Percentiles rank a stretch among this genome's conserved stretches.
Evolutionary conservation across 140 eudicot genomes (phyloP).

Genomic region (Bidens hawaiensis): DNA sequence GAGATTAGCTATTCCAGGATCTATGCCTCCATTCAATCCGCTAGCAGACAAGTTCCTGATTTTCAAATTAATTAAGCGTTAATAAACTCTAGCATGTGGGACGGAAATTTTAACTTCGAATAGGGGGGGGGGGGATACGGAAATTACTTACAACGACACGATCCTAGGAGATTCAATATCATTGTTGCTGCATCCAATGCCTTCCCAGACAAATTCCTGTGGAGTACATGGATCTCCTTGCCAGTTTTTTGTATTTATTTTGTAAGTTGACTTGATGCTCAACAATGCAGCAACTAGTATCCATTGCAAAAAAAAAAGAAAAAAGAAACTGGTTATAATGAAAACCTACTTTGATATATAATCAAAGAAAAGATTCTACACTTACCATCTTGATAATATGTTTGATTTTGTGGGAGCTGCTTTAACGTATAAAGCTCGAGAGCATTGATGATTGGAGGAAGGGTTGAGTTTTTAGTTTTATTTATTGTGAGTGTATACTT

Average conservation of each 20-base stretch:
- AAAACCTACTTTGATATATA: background rate
- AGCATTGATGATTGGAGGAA: conserved; percentile 45
- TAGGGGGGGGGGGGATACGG: background rate
- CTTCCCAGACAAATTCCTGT: conserved; percentile 33
- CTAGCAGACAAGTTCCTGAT: conserved; percentile 46
- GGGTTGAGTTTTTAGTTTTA: conserved; percentile 28
- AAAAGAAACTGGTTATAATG: background rate
- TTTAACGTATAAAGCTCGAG: conserved; percentile 32
- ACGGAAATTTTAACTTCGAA: background rate
- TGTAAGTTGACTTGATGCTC: conserved; percentile 33
- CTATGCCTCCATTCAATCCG: conserved; percentile 37
- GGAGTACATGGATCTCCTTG: conserved; percentile 67
- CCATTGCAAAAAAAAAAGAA: background rate
- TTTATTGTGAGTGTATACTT: conserved; percentile 7
- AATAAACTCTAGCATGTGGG: background rate
- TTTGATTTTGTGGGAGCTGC: conserved; percentile 22
- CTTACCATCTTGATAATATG: conserved; percentile 37
- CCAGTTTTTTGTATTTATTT: conserved; percentile 31
- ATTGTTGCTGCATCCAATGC: conserved; percentile 36
- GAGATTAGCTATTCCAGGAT: conserved; percentile 43
- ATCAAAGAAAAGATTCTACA: background rate
- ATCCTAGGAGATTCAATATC: conserved; percentile 23
- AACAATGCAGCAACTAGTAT: conserved; percentile 30
- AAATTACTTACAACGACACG: conserved; percentile 32
- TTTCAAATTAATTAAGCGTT: background rate